Conservation (phyloP, 2,329 filamentous ascomycete genomes). For the Exophiala alcalophila region DNA sequence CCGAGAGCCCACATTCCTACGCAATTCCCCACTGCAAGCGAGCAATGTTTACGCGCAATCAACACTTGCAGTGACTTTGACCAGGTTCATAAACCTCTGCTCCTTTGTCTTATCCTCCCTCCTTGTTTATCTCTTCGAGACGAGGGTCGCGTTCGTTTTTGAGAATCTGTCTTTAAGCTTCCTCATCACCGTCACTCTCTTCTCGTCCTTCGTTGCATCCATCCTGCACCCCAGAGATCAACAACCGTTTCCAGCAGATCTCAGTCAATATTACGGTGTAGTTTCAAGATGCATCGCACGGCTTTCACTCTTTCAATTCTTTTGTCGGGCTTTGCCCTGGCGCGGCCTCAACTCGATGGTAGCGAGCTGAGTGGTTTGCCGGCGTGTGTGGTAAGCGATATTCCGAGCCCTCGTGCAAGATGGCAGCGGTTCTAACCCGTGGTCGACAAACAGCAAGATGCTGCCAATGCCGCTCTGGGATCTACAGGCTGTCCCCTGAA, state of each 20-base stretch:
- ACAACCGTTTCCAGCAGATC: background rate
- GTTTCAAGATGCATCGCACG: constrained; percentile 12
- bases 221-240: background rate
- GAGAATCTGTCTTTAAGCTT: background rate
- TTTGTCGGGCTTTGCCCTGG: constrained; percentile 11
- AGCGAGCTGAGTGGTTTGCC: constrained; percentile 18
- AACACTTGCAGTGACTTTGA: background rate
- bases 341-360: constrained; percentile 17
- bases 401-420: background rate
- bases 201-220: background rate
- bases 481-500: constrained; percentile 16
- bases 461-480: constrained; percentile 12
- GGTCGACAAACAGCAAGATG: constrained; percentile 22
- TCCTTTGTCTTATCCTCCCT: background rate
- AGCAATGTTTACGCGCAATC: background rate
- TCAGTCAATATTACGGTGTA: background rate
- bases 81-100: background rate
- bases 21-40: background rate
- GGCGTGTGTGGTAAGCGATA: constrained; percentile 21
- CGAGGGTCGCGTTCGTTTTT: background rate
- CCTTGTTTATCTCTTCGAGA: background rate
- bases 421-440: background rate
- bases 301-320: constrained; percentile 11
- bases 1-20: constrained; percentile 10
- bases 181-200: background rate